Evolutionary conservation across 78 protist species (phyloP).

Genomic region (Emiliania huxleyi): DNA sequence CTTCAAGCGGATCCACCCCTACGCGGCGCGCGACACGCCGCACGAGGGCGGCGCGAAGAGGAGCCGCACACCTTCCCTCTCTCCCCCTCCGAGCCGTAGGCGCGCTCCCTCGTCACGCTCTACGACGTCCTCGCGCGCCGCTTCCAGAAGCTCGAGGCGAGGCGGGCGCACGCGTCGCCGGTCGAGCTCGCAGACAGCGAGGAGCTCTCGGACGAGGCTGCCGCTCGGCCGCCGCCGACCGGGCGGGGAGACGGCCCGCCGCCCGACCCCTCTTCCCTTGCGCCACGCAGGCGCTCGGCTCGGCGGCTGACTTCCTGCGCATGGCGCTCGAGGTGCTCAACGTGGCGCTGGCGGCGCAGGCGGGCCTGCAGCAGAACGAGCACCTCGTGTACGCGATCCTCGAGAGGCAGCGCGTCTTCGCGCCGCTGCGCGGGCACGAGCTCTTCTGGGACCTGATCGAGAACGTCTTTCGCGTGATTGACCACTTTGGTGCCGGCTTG

Average conservation of each 20-base stretch:
- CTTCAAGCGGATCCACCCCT: neutral
- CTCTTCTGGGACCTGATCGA: neutral
- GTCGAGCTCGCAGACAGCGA: no score
- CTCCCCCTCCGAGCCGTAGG: no score
- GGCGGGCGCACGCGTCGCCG: neutral
- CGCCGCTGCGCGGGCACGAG: neutral
- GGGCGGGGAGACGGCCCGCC: no score
- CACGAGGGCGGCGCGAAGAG: no score
- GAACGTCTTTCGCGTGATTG: neutral
- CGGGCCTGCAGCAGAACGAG: neutral
- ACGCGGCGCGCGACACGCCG: no score
- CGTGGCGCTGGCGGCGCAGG: neutral
- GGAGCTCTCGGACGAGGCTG: neutral
- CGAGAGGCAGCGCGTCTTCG: neutral
- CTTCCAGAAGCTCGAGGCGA: neutral
- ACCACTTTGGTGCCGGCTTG: neutral
- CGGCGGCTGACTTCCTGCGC: neutral
- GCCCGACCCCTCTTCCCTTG: no score
- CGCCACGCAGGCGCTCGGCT: no score
- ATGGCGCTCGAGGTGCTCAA: neutral
- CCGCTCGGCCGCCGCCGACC: no score
- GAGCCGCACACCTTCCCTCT: no score
- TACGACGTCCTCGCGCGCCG: neutral
- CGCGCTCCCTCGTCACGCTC: neutral
- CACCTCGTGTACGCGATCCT: conserved; percentile 3